Evolutionary conservation across 2,329 filamentous ascomycete species (phyloP), one percentile per base, ranked within the genome.

Genomic region (Cercospora sp.): DNA sequence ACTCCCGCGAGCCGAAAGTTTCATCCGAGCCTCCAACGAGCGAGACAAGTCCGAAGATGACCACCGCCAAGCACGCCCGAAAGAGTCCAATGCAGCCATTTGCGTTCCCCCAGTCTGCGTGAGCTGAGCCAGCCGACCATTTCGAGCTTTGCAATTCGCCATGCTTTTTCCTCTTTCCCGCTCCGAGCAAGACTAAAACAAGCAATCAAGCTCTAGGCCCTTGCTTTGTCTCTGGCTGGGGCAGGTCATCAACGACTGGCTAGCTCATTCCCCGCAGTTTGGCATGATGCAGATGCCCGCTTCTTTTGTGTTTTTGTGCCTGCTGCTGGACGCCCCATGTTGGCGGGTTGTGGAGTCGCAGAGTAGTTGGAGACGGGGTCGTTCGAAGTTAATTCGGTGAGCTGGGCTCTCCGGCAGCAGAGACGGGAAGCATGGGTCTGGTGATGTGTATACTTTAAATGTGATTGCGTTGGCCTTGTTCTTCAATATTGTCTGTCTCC

Each of bases 31-130:
- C 37, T 40, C 60, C 60, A 49, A 62, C 51, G 32, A 62, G 43
- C 60, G 60, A 62, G 60, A 49, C n/a, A 49, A 28, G 60, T 51
- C 60, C 60, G 60, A 62, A 62, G 40, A 49, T 62, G 60, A 62
- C 60, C 60, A 62, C 21, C 55, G 55, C 55, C 55, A 58, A 58
- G 55, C 55, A 10, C 55, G 16, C n/a, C 26, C 28, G 3, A 53
- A 28, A 53, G 49, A 4, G 49, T 53, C 18, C 49, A 53, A 53
- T 28, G 45, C 45, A 24, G 45, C 45, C 37, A 43, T 43, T n/a
- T n/a, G 37, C 37, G 34, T 40, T 40, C 34, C 34, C 34, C 34
- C 34, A 40, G 34, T 37, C 34, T 13, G 12, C 32, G 12, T 37
- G 34, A 37, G 34, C 34, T 37, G 34, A 34, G 34, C 34, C 34